Evolutionary conservation across 331 rosid species (phyloP).

Genomic region (Telfairia occidentalis): DNA sequence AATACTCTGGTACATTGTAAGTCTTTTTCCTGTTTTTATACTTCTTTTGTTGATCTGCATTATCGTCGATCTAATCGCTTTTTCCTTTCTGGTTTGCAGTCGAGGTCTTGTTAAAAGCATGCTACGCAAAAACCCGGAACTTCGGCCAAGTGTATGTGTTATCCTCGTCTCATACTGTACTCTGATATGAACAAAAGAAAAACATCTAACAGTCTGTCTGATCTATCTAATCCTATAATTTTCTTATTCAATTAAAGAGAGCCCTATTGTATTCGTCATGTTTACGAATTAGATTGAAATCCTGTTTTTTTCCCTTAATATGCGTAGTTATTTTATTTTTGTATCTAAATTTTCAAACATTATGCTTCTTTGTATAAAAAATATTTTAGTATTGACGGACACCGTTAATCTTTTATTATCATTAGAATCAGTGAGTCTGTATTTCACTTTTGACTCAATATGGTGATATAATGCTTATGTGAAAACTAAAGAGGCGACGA

Average conservation of each 20-base stretch:
- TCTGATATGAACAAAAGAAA: background rate
- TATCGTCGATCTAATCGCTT: background rate
- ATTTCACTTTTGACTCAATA: background rate
- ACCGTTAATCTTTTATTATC: background rate
- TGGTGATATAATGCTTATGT: background rate
- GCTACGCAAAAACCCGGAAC: slow-evolving; percentile 99
- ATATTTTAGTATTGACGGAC: background rate
- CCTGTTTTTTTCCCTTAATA: background rate
- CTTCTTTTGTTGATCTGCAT: background rate
- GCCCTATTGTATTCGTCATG: no score
- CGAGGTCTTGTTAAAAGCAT: slow-evolving; percentile 90
- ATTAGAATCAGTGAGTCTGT: background rate
- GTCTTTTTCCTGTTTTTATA: slow-evolving; percentile 19
- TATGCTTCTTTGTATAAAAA: background rate
- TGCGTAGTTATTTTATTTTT: background rate
- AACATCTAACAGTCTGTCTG: background rate
- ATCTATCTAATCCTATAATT: background rate
- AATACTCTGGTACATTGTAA: slow-evolving; percentile 86
- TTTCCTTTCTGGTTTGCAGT: slow-evolving; percentile 40
- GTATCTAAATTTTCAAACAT: background rate
- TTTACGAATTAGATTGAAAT: background rate
- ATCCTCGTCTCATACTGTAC: slow-evolving; percentile 19
- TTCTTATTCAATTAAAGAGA: background rate
- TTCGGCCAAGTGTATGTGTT: slow-evolving; percentile 86
- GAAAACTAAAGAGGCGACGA: background rate